phyloP scores from a whole-genome alignment of 768 basidiomycete genomes.

The Pleurotus eryngii region DNA sequence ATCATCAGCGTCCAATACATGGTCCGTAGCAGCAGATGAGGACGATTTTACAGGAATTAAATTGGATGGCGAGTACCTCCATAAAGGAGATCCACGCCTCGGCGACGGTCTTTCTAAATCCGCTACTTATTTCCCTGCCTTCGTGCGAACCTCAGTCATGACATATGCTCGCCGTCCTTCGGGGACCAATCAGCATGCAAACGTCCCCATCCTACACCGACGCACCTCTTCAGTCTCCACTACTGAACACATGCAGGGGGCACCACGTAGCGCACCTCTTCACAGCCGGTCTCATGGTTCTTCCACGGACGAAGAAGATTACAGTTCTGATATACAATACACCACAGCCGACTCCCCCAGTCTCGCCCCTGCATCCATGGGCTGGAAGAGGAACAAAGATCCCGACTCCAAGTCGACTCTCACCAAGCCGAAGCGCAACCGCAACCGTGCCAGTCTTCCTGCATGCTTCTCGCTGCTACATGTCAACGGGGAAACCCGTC shows the following conservation, averaged over 20 bases:
- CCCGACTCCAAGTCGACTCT: constrained; percentile 18
- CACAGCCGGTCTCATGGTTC: constrained; percentile 29
- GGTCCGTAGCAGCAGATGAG: constrained; percentile 63
- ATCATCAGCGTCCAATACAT: constrained; percentile 62
- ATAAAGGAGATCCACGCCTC: constrained; percentile 41
- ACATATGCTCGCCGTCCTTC: constrained; percentile 71
- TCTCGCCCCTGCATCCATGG: constrained; percentile 8
- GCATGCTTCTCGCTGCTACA: constrained; percentile 74
- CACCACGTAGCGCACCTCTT: constrained; percentile 41
- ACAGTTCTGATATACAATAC: constrained; percentile 35
- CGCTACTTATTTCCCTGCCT: constrained; percentile 27
- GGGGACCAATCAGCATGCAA: constrained; percentile 64
- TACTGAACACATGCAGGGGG: constrained; percentile 31
- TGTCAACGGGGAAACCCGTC: constrained; percentile 36
- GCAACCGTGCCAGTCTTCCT: constrained; percentile 71
- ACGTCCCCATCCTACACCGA: constrained; percentile 52
- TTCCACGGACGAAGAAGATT: constrained; percentile 44
- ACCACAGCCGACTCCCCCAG: constrained; percentile 12
- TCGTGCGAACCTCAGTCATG: constrained; percentile 41
- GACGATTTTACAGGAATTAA: constrained; percentile 47
- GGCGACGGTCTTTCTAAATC: constrained; percentile 43
- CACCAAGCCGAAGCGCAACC: constrained; percentile 43
- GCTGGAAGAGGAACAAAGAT: constrained; percentile 21
- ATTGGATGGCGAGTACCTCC: constrained; percentile 28
- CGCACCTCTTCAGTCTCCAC: constrained; percentile 48